Conservation (phyloP, 768 basidiomycete genomes). For the Suillus luteus region DNA sequence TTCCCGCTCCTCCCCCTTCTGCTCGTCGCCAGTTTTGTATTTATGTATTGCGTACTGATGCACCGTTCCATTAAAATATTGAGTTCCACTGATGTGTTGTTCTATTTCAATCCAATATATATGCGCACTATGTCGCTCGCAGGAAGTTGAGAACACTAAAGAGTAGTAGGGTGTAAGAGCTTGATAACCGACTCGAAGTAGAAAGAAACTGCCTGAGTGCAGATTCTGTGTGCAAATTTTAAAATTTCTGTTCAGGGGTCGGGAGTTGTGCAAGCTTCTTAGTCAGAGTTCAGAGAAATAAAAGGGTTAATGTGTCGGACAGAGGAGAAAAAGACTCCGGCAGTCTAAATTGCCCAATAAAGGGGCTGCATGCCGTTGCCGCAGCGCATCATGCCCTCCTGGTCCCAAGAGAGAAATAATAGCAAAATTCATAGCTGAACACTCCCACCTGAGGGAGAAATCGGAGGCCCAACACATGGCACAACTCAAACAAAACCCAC, state of each 20-base stretch:
- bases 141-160: too few species aligned
- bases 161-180: too few species aligned
- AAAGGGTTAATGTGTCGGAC: background rate
- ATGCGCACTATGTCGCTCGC: too few species aligned
- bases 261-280: background rate
- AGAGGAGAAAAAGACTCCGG: background rate
- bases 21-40: background rate
- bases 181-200: too few species aligned
- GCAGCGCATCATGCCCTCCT: background rate
- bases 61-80: background rate
- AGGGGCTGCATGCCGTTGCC: background rate
- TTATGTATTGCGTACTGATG: background rate
- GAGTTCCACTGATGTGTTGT: background rate
- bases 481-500: background rate
- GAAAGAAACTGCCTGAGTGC: too few species aligned
- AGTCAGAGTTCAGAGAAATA: too few species aligned
- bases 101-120: too few species aligned
- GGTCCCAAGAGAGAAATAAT: background rate
- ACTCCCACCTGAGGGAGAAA: background rate
- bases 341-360: background rate
- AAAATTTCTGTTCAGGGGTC: background rate
- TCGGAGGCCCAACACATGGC: background rate
- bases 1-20: background rate
- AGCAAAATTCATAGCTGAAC: background rate
- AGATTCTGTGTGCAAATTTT: too few species aligned